Base-by-base conservation (phyloP, 768 basidiomycete genomes). In the Boletus edulis region DNA sequence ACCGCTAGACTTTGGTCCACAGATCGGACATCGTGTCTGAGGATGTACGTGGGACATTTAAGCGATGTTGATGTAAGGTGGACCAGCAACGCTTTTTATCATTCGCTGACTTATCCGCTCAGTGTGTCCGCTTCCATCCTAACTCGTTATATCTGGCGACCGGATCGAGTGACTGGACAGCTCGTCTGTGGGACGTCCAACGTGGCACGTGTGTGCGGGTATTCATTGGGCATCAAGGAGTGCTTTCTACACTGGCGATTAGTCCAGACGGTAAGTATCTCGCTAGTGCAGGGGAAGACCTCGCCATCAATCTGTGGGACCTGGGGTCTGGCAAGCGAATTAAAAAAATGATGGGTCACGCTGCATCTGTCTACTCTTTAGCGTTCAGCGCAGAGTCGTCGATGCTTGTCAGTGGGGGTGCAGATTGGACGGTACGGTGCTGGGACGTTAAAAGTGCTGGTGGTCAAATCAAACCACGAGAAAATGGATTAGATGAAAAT, bases 111-210 rank as follows among this genome's bases (percentile, higher is more conserved):
- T 20, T 44, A n/a, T 49, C 6, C 12, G 34, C 49, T 1, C 62
- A 98, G 97, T 94, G 93, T 68, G 81, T 99, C 22, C 82, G 85
- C 67, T 99, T 99, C 75, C 97, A 99, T 71, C 96, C 97, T 0
- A 99, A 99, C 68, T 97, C 95, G 22, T 73, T 99, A 35, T 99
- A 98, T 73, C 82, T 99, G 31, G 96, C 94, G 7, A 98, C 97
- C 0, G 97, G 94, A 14, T 98, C 96, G 4, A 92, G 88, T 62
- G 97, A 99, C 69, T 89, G 90, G 82, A 97, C 96, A 10, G 92
- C 94, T 54, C 85, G 97, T 45, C 72, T 99, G 40, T 99, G 97
- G 97, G 97, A 99, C 67, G 91, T 96, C n/a, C 97, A 98, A 65
- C 85, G 87, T 42, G 97, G 97, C 7, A 80, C 86, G 6, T 97